A percentile compares a stretch with the other conserved stretches of the same genome.
Evolutionary conservation across 106 monocot species (phyloP).

Genomic region (Agapanthus africanus): DNA sequence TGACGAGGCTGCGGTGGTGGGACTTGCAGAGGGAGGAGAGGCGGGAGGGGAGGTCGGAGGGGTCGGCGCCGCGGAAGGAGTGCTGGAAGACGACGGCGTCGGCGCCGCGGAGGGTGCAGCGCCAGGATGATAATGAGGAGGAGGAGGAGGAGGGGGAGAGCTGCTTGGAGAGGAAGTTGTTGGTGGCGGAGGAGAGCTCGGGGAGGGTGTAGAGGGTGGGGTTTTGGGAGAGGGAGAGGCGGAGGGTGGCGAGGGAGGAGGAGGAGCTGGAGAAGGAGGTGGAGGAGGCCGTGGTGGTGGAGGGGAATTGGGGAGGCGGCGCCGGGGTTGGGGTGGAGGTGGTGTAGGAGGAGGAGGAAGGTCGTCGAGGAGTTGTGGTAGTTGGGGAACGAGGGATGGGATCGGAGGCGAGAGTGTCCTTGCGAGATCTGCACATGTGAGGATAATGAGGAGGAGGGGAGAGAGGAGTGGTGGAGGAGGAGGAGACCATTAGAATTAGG

Average conservation of each 20-base stretch:
- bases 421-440: not conserved
- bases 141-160: too few relatives aligned
- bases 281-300: slow-evolving; percentile 5
- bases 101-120: slow-evolving; percentile 41
- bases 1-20: slow-evolving; percentile 51
- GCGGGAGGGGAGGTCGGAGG: slow-evolving; percentile 21
- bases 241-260: slow-evolving; percentile 23
- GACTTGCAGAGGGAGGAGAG: slow-evolving; percentile 25
- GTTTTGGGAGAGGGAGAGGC: slow-evolving; percentile 17
- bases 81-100: slow-evolving; percentile 45
- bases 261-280: slow-evolving; percentile 11
- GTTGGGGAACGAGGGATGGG: not conserved
- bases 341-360: slow-evolving; percentile 9
- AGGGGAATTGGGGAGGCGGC: too few relatives aligned
- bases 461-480: not conserved
- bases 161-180: slow-evolving; percentile 27
- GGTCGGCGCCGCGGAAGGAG: slow-evolving; percentile 28
- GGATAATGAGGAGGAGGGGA: not conserved
- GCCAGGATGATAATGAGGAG: slow-evolving; percentile 29
- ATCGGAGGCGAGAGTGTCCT: not conserved
- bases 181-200: slow-evolving; percentile 33
- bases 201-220: slow-evolving; percentile 15
- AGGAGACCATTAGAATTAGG: too few relatives aligned
- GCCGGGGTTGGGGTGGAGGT: not conserved
- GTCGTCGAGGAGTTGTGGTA: not conserved